phyloP scores from a whole-genome alignment of 495 filamentous ascomycete species.

The Bacidia rubella region DNA sequence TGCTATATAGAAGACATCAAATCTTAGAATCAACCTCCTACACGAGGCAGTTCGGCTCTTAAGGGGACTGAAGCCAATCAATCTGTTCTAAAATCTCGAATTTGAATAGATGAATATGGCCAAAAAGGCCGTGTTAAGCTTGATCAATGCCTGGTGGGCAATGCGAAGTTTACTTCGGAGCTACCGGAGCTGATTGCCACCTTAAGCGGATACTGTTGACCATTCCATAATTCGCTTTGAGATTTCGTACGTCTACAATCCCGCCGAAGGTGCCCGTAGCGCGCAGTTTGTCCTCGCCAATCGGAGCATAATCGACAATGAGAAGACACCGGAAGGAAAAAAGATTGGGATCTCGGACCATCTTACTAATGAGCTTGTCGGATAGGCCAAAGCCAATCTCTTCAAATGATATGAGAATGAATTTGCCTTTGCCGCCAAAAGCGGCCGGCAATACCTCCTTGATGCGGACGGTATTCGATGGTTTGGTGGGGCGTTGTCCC shows the following conservation, averaged over 20 bases:
- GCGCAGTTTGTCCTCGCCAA: neutral
- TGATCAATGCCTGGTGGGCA: neutral
- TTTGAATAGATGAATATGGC: neutral
- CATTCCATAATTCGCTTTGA: neutral
- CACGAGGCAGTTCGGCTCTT: too few relatives aligned
- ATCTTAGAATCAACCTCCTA: too few relatives aligned
- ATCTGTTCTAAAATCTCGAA: neutral
- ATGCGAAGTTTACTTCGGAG: neutral
- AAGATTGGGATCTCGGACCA: neutral
- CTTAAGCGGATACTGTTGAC: neutral
- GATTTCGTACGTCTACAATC: neutral
- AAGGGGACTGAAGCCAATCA: too few relatives aligned
- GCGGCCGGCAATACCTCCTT: neutral
- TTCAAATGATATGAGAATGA: neutral
- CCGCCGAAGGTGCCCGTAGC: neutral
- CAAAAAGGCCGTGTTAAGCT: neutral
- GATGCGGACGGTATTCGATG: neutral
- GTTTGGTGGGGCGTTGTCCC: neutral
- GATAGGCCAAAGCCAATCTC: neutral
- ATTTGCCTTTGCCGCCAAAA: neutral
- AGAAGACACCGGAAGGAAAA: neutral
- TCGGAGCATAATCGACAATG: neutral
- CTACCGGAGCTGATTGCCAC: neutral
- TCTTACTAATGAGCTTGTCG: neutral
- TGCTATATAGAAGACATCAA: too few relatives aligned